Base-by-base conservation (phyloP, 169 alveolate species). In the Plasmodium coatneyi region DNA sequence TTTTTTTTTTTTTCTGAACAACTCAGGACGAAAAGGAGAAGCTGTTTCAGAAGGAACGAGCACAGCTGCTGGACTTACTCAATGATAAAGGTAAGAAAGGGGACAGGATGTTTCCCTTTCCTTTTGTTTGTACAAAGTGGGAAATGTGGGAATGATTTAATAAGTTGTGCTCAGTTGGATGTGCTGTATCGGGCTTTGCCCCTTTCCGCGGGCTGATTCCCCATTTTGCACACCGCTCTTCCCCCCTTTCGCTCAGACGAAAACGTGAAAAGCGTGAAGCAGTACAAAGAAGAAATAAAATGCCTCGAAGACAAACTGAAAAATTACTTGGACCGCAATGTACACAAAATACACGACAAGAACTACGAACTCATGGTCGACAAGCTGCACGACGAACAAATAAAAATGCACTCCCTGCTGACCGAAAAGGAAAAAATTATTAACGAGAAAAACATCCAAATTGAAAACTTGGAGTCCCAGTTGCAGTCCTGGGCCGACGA, bases 401-500 rank as follows among this genome's bases (percentile, higher is more conserved):
- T 86, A 74, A 86, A 76, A 74, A 76, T 86, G 43, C 93, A 86
- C 10, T 86, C 93, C 54, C 60, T 76, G 52, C 30, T 86, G 60
- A 78, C 84, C n/a, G 86, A 86, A 43, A 86, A 86, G 70, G 93
- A 86, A 74, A 74, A 86, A 86, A 49, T 78, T 54, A 86, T 86
- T 74, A 76, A 74, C 30, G 78, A 86, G 66, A 86, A 86, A 16
- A 86, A 86, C 66, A 72, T 78, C 14, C 76, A 86, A 86, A 86
- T 86, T 7, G 86, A 86, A 19, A 52, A 70, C 46, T 28, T 86
- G 28, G 86, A 86, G 32, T 22, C 43, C 6, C 93, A 86, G 43
- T 74, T 86, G 70, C 93, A 86, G 30, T 86, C 93, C 36, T 86
- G 93, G 93, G 93, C 93, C 25, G 86, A 86, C 43, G 93, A 86